Base-by-base conservation (phyloP, 2,329 filamentous ascomycete genomes). In the Colletotrichum agaves region DNA sequence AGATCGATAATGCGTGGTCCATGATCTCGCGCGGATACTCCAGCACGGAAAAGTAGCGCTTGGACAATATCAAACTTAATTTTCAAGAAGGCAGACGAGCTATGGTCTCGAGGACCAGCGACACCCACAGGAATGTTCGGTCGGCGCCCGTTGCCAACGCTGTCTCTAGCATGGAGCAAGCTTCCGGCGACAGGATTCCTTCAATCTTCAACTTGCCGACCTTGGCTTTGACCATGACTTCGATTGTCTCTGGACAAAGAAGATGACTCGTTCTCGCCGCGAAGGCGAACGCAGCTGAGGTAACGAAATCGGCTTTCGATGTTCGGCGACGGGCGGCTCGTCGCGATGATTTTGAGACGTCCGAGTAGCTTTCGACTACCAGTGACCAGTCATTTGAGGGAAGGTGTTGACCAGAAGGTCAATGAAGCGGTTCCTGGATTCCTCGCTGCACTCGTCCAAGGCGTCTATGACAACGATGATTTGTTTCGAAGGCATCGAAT, bases 401-500 rank as follows among this genome's bases (percentile, higher is more conserved):
- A 62, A 70, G 8, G 33, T 47, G 6, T 56, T 17, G 1, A 55
- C 57, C 0, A 65, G 39, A 1, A 57, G 43, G 11, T 57, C 44
- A 5, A 60, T 55, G 3, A 65, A 21, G 1, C 61, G 27, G 13
- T 59, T 46, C 21, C 65, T 44, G 2, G 61, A 37, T 2, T 6
- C 13, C 12, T 60, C 46, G 3, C 41, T 31, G 27, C 69, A 70
- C 5, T 70, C 69, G 12, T 70, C 69, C 0, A 70, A 41, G 0
- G 61, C 69, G 27, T 70, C 69, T 2, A 70, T 27, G 27, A 70
- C 39, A 0, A 55, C 39, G 4, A 70, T 33, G 2, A 66, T 62
- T 12, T 62, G 35, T 7, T 0, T 43, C 0, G 47, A 43, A 0
- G 46, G 23, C 0, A 55, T 1, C 0, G 21, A 55, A 1, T 62